These are phyloP conservation scores for Colletotrichum sp. DNA, from an alignment of 2,329 filamentous ascomycete genomes.

Conservation along the genomic window DNA sequence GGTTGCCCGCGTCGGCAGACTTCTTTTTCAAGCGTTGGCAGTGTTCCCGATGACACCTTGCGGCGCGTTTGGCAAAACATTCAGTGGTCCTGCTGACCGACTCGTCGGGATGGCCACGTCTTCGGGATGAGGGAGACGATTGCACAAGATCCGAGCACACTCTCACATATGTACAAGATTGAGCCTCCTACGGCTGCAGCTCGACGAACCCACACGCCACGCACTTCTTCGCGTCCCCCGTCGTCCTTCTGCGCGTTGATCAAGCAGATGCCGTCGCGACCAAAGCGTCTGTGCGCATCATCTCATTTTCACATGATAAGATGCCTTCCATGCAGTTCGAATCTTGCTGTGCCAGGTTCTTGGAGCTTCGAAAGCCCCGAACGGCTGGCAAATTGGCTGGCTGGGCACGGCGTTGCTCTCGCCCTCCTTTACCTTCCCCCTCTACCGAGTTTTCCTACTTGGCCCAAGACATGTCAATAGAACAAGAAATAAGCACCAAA, in stretches of 20 bases:
- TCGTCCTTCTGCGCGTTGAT: neutral
- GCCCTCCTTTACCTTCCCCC: neutral
- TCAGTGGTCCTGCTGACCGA: neutral
- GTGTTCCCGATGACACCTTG: neutral
- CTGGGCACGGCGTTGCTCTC: neutral
- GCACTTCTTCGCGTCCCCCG: neutral
- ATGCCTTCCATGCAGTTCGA: neutral
- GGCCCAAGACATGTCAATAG: neutral
- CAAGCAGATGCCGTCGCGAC: neutral
- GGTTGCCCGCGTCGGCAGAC: constrained; percentile 2
- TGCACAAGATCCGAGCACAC: neutral
- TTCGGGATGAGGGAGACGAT: neutral
- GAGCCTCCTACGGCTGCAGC: neutral
- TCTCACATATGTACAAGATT: neutral
- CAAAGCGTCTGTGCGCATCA: neutral
- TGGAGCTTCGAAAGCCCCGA: neutral
- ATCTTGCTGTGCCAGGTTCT: neutral
- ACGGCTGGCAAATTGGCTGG: neutral
- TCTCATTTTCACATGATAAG: neutral
- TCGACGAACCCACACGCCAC: neutral
- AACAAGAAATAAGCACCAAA: neutral
- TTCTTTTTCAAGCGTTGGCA: neutral
- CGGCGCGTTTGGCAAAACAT: neutral
- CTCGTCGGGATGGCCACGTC: neutral
- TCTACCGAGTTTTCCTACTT: neutral